phyloP scores from a whole-genome alignment of 2,329 filamentous ascomycete species.

The Colletotrichum sp. region DNA sequence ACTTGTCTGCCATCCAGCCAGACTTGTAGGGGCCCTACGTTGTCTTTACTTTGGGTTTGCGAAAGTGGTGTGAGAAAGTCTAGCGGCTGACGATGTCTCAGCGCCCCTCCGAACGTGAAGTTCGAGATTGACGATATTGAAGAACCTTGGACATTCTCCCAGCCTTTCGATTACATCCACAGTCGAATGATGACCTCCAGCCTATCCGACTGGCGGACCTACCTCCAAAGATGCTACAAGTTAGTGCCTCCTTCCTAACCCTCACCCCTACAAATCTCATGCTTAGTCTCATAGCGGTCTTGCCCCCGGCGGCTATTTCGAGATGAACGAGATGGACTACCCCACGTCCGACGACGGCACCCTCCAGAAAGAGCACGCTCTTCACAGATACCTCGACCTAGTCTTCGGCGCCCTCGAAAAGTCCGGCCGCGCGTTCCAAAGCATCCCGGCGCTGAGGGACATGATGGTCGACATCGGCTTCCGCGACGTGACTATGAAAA shows the following conservation, averaged over 20 bases:
- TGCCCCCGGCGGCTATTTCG: not conserved
- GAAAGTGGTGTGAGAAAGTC: accelerated
- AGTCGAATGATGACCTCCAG: slow-evolving; percentile 31
- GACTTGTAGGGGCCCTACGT: slow-evolving; percentile 24
- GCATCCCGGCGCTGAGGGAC: not conserved
- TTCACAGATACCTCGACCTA: not conserved
- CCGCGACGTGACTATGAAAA: not conserved
- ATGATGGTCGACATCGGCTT: not conserved
- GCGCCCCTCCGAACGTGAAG: slow-evolving; percentile 54
- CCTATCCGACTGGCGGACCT: slow-evolving; percentile 22
- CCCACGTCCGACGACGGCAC: not conserved
- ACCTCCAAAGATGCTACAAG: slow-evolving; percentile 37
- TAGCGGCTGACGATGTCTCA: not conserved
- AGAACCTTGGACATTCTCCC: slow-evolving; percentile 38
- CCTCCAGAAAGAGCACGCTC: not conserved
- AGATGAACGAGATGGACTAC: not conserved
- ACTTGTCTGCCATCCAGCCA: slow-evolving; percentile 45
- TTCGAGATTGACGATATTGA: slow-evolving; percentile 49
- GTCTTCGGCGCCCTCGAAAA: not conserved
- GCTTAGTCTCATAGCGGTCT: not conserved
- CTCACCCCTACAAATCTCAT: accelerated
- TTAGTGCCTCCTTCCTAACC: not conserved
- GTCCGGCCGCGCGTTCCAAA: not conserved
- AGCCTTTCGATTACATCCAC: slow-evolving; percentile 31
- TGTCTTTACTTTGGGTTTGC: accelerated